phyloP scores from a whole-genome alignment of 2,329 filamentous ascomycete species.

The Penicillium concentricum region DNA sequence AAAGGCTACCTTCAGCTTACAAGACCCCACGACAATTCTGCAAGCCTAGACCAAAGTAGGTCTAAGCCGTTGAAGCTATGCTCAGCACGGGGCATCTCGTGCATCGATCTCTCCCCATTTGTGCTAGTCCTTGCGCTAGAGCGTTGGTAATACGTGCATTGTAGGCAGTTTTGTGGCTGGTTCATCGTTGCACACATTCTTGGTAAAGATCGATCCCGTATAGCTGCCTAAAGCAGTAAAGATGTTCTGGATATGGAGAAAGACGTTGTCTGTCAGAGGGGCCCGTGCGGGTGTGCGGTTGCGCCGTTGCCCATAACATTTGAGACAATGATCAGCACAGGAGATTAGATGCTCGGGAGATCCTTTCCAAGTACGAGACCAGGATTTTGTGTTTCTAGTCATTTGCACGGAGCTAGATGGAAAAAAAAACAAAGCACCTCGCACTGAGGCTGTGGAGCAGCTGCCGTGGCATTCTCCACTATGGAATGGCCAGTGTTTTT shows the following conservation, averaged over 20 bases:
- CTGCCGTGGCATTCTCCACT: constrained; percentile 6
- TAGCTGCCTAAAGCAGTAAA: not conserved
- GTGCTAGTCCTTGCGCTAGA: not conserved
- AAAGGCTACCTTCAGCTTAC: constrained; percentile 2
- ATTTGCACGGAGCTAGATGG: not conserved
- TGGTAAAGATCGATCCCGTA: not conserved
- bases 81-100: not conserved
- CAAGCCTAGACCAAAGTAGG: not conserved
- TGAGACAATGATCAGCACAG: not conserved
- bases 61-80: not conserved
- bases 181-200: not conserved
- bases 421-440: not conserved
- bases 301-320: not conserved
- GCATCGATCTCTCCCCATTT: not conserved
- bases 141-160: not conserved
- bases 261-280: not conserved
- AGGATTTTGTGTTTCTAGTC: not conserved
- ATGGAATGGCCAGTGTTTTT: not conserved
- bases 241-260: not conserved
- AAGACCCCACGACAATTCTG: not conserved
- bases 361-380: not conserved
- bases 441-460: not conserved
- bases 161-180: not conserved
- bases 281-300: not conserved
- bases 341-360: not conserved